Conservation (phyloP, 169 alveolate species). For the Eimeria tenella region DNA sequence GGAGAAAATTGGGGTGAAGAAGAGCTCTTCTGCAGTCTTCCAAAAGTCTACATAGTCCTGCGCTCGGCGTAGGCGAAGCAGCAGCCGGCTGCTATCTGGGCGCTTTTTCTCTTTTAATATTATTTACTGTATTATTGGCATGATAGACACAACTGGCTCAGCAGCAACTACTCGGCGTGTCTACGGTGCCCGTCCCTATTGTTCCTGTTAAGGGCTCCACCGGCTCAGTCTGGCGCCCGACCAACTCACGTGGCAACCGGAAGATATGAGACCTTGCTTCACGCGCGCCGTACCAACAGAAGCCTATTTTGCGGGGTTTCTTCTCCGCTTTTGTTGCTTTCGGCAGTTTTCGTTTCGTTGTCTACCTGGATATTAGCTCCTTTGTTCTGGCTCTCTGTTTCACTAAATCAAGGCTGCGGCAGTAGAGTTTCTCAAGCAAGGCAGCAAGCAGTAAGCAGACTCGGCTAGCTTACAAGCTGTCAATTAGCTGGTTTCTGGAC, state of each 20-base stretch:
- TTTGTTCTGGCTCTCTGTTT: neutral
- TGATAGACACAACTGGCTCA: constrained; percentile 12
- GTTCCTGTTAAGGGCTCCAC: neutral
- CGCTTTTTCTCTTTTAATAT: neutral
- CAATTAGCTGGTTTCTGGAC: constrained; percentile 20
- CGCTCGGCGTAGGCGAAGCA: constrained; percentile 48
- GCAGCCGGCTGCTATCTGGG: constrained; percentile 57
- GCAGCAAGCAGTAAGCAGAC: constrained; percentile 21
- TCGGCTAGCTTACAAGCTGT: neutral
- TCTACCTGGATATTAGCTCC: neutral
- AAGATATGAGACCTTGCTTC: constrained; percentile 42
- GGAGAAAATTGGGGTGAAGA: neutral
- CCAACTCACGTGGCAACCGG: constrained; percentile 1
- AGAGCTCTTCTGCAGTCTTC: no score
- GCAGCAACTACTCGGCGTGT: constrained; percentile 43
- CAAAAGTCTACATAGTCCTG: neutral
- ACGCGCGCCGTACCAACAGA: neutral
- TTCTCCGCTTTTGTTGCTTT: constrained; percentile 66
- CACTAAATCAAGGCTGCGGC: neutral
- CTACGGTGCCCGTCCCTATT: constrained; percentile 27
- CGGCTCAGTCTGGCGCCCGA: constrained; percentile 33
- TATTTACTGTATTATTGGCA: neutral
- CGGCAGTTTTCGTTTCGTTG: constrained; percentile 40
- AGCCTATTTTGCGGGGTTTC: constrained; percentile 10
- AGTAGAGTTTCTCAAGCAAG: neutral